Conservation (phyloP, 208 protist genomes). For the Phytomonas francai region DNA sequence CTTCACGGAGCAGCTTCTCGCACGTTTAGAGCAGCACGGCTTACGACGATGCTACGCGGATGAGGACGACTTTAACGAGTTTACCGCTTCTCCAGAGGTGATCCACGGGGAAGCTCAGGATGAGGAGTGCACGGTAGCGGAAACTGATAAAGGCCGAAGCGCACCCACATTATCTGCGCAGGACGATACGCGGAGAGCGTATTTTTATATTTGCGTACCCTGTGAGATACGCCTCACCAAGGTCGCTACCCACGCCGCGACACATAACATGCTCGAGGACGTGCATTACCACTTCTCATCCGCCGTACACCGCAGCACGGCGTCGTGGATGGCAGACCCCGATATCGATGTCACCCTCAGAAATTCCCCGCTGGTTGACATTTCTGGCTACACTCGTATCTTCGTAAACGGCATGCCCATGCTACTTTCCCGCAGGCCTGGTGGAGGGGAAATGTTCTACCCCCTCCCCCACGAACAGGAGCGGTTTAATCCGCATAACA, state of each 20-base stretch:
- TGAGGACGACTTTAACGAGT: conserved; percentile 17
- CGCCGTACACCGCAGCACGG: conserved; percentile 52
- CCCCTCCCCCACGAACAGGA: conserved; percentile 59
- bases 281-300: conserved; percentile 80
- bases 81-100: conserved; percentile 9
- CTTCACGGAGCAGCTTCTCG: conserved; percentile 54
- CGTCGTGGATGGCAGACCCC: conserved; percentile 63
- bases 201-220: conserved; percentile 83
- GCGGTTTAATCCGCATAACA: conserved; percentile 10
- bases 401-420: conserved; percentile 74
- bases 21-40: conserved; percentile 78
- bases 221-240: conserved; percentile 65
- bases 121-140: conserved; percentile 1
- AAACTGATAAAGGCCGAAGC: not conserved
- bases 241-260: conserved; percentile 25
- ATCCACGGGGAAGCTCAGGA: conserved; percentile 3
- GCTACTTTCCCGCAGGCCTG: conserved; percentile 57
- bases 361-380: conserved; percentile 17
- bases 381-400: conserved; percentile 41
- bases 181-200: conserved; percentile 32
- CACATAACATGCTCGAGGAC: conserved; percentile 58
- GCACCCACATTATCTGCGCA: not conserved
- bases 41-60: conserved; percentile 54
- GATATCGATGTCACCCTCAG: conserved; percentile 64
- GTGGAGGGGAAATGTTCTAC: conserved; percentile 84